Conservation (phyloP, 108 stramenopile species). For the Hondaea fermentalgiana region DNA sequence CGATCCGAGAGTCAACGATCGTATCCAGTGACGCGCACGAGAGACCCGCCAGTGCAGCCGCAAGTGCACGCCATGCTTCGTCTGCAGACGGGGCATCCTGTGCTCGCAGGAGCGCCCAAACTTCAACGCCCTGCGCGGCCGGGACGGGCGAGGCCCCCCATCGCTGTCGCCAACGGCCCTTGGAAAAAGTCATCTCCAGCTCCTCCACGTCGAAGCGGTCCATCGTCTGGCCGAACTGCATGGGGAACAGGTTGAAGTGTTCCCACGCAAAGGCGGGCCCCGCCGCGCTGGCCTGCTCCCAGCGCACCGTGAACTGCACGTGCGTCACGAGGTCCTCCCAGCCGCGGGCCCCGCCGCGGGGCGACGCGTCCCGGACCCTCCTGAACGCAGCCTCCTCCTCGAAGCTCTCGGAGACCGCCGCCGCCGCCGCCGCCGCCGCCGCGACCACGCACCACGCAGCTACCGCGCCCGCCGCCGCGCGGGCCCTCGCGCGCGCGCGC, state of each 20-base stretch:
- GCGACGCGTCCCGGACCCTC: neutral
- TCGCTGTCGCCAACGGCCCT: neutral
- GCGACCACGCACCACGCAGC: neutral
- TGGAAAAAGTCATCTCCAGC: neutral
- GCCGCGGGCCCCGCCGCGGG: neutral
- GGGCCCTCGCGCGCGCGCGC: neutral
- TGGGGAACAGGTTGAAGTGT: neutral
- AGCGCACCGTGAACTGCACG: neutral
- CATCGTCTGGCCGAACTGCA: neutral
- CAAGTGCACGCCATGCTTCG: neutral
- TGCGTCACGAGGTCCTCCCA: neutral
- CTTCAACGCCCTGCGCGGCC: neutral
- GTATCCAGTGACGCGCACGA: neutral
- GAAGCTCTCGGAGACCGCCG: neutral
- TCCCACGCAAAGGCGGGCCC: neutral
- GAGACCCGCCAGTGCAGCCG: neutral
- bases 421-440: neutral
- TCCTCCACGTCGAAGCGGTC: neutral
- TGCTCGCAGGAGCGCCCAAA: neutral
- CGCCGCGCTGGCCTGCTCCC: neutral
- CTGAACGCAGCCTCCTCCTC: neutral
- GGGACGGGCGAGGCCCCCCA: neutral
- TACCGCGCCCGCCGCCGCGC: neutral
- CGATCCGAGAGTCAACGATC: neutral
- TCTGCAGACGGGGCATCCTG: neutral